A percentile compares a stretch with the other conserved stretches of the same genome.
Conservation (phyloP, 148 eudicot genomes). For the Agrostemma githago region DNA sequence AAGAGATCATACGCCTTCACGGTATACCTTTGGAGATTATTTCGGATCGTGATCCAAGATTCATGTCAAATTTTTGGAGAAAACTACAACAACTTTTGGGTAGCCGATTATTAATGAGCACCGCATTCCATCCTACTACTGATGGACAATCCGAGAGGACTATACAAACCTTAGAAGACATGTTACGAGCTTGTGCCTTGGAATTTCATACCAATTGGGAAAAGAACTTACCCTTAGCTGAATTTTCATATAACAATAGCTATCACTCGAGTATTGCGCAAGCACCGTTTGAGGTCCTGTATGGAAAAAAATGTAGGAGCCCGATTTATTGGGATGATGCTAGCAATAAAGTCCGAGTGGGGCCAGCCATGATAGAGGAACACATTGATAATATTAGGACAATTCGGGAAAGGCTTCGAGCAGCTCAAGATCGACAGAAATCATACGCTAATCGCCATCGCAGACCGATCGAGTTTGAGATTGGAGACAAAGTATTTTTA, state of each 20-base stretch:
- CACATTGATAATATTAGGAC: neutral
- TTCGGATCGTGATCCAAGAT: neutral
- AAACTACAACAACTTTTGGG: neutral
- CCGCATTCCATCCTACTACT: neutral
- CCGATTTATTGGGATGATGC: neutral
- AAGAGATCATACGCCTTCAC: neutral
- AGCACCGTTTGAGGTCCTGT: neutral
- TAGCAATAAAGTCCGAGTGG: neutral
- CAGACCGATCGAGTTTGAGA: neutral
- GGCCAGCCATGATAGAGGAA: neutral
- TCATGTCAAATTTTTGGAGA: neutral
- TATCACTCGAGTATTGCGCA: neutral
- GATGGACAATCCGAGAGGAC: slow-evolving; percentile 1
- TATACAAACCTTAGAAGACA: neutral
- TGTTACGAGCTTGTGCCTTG: neutral
- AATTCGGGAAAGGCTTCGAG: neutral
- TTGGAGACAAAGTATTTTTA: neutral
- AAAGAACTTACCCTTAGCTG: neutral
- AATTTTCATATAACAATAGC: neutral
- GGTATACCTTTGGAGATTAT: neutral
- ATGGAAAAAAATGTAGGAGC: neutral
- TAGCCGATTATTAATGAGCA: neutral
- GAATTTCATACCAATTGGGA: neutral
- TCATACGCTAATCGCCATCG: neutral
- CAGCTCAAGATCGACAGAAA: neutral